Conservation (phyloP, 352 stramenopile species). For the Phytophthora constricta region DNA sequence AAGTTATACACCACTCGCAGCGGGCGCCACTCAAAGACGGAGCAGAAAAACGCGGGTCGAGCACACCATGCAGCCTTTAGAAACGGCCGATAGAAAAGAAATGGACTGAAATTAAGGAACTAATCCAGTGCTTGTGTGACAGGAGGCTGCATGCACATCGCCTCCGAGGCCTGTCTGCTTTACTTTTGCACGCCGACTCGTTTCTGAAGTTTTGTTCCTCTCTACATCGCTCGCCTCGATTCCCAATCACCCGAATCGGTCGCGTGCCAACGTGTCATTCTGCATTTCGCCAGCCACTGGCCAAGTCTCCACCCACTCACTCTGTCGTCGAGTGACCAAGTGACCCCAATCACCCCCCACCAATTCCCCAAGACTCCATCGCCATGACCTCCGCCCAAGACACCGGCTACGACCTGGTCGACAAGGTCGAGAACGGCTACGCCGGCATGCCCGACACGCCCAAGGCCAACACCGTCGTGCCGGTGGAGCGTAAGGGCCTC, state of each 20-base stretch:
- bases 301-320: background rate
- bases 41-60: background rate
- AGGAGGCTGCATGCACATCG: background rate
- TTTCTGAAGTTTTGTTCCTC: background rate
- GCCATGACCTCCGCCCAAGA: background rate
- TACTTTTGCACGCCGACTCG: background rate
- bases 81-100: background rate
- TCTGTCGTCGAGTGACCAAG: background rate
- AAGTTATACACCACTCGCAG: too few relatives aligned
- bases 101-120: background rate
- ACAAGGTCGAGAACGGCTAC: constrained; percentile 2
- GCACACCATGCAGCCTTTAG: background rate
- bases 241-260: background rate
- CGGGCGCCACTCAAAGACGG: too few relatives aligned
- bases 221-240: background rate
- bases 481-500: background rate
- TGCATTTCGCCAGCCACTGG: background rate
- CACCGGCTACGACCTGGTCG: background rate
- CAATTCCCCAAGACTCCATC: background rate
- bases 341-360: background rate
- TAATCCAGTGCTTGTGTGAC: background rate
- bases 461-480: background rate
- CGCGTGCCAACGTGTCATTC: background rate
- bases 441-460: background rate
- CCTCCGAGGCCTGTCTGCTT: background rate